Evolutionary conservation across 257 asterid genomes (phyloP), one percentile per base, ranked within the genome.

Genomic region (Dorcoceras hygrometricum): DNA sequence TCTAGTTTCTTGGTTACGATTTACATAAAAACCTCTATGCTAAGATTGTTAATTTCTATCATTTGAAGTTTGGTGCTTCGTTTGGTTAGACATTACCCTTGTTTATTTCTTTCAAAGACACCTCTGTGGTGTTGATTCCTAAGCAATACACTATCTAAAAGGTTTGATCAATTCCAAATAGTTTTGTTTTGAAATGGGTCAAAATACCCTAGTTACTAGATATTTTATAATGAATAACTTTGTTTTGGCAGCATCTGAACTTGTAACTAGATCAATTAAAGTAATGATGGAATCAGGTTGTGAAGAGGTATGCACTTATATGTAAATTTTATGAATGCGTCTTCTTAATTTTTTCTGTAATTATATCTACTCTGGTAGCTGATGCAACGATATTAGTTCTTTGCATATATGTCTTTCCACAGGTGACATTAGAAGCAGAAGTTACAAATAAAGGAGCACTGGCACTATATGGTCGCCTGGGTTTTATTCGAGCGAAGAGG

Each of bases 361-460:
- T 46, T 4, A 18, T 0, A 14, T 16, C 22, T 46, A 46, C 22
- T 46, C 53, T 46, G 53, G 7, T 46, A 14, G 22, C 18, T 18
- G 54, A 46, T 46, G 6, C n/a, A 46, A 46, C 14, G 0, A 46
- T 5, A 16, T 4, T 22, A 16, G 4, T 46, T 57, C 58, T 51
- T 58, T 46, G 4, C 28, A n/a, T 69, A 2, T 34, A 20, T 53
- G 20, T 25, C 8, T 63, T 50, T 54, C 54, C 46, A 73, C 73
- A 91, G 97, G 98, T 91, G 72, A 89, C 97, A 23, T 72, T 94
- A 74, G 99, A 94, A 80, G 97, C 99, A 53, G 99, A 94, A 76
- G 99, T 90, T 58, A 90, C 91, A 8, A 94, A 94, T 71, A 82
- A 86, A 76, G 97, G 97, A 71, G 99, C 99, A 19, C 91, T 94